phyloP scores from a whole-genome alignment of 192 early-diverging fungal species.

The Diversispora epigaea region DNA sequence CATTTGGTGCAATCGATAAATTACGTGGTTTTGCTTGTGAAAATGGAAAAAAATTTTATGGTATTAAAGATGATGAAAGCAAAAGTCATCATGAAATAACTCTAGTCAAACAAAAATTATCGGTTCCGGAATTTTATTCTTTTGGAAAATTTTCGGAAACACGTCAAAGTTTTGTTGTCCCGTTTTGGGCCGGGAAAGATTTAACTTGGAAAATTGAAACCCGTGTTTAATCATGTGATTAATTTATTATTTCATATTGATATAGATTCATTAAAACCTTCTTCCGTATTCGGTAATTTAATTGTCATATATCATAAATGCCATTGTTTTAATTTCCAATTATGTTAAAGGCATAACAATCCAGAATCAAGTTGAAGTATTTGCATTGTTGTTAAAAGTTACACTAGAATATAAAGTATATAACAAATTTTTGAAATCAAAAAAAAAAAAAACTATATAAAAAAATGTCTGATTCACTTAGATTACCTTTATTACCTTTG shows the following conservation, averaged over 20 bases:
- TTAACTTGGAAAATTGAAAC: constrained; percentile 60
- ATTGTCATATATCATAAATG: too few species aligned
- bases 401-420: too few species aligned
- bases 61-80: constrained; percentile 56
- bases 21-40: constrained; percentile 82
- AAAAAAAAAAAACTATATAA: too few species aligned
- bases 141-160: constrained; percentile 52
- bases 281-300: too few species aligned
- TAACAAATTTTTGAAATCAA: too few species aligned
- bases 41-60: constrained; percentile 85
- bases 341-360: too few species aligned
- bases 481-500: not conserved
- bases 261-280: too few species aligned
- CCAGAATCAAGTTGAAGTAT: too few species aligned
- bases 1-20: constrained; percentile 77
- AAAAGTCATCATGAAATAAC: constrained; percentile 41
- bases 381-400: too few species aligned
- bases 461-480: not conserved
- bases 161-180: constrained; percentile 66
- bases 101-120: constrained; percentile 43
- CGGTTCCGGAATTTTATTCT: constrained; percentile 55
- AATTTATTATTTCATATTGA: too few species aligned
- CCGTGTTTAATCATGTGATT: too few species aligned
- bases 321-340: too few species aligned
- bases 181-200: constrained; percentile 76